Conservation (phyloP, 2,329 filamentous ascomycete species). For the Fusarium euwallaceae region DNA sequence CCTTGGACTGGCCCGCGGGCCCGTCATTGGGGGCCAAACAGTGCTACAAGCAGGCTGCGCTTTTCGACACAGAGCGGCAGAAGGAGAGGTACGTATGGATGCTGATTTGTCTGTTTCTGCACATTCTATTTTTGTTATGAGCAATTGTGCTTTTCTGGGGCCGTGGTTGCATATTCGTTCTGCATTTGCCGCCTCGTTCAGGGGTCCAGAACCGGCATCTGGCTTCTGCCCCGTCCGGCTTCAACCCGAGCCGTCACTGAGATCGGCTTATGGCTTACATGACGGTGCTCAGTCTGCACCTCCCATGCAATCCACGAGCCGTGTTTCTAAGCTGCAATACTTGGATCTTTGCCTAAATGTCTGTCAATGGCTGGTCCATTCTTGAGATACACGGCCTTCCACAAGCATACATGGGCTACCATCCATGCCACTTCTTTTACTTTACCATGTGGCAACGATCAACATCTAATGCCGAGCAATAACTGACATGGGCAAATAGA, state of each 20-base stretch:
- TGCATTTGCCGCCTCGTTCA: neutral
- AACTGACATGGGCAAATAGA: slow-evolving; percentile 29
- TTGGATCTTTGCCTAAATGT: neutral
- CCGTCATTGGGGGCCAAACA: slow-evolving; percentile 37
- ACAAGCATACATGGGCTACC: neutral
- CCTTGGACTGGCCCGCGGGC: slow-evolving; percentile 25
- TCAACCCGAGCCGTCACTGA: neutral
- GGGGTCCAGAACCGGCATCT: neutral
- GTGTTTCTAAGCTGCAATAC: neutral
- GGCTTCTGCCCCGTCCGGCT: neutral
- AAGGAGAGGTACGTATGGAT: slow-evolving; percentile 45
- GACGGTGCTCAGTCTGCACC: neutral
- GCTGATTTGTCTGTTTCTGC: neutral
- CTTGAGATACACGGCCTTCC: neutral
- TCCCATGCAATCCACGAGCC: neutral
- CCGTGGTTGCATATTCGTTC: neutral
- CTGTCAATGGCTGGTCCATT: neutral
- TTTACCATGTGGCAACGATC: neutral
- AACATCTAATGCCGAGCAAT: neutral
- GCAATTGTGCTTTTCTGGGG: neutral
- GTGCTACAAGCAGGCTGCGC: slow-evolving; percentile 31
- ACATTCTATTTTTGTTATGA: slow-evolving; percentile 1
- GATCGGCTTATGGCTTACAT: neutral
- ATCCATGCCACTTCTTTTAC: neutral
- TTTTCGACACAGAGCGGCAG: slow-evolving; percentile 49